Base-by-base conservation (phyloP, 805 yeast genomes). In the Saccharomycopsis selenospora region DNA sequence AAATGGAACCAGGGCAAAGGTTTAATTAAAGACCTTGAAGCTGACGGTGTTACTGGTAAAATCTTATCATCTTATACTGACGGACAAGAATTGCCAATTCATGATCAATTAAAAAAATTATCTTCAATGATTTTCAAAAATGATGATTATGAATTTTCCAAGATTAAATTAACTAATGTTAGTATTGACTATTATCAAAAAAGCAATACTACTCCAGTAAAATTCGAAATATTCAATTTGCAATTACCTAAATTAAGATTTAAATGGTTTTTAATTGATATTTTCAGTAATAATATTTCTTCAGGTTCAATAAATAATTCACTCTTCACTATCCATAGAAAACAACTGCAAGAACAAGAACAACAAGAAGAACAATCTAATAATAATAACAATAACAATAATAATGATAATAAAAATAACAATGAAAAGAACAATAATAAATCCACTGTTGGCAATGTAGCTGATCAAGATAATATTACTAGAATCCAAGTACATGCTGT, bases 1-100 rank as follows among this genome's bases (percentile, higher is more conserved):
- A 86, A 88, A 59, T 91, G 97, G 96, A 70, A 91, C 50, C 75
- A 83, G 52, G 95, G 96, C 0, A 74, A 77, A 40, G 99, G 99
- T 1, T 76, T 91, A 17, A 70, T 93, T 24, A 81, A 88, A 49
- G 85, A 80, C 47, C 75, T 88, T 52, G 87, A 85, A 49, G 73
- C 90, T 24, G 78, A 75, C 54, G 98, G 98, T 0, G 70, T 91
- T 57, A 73, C 91, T 28, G 98, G 99, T 4, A 80, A 80, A 1
- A 80, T 86, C 20, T 95, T 86, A 58, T 70, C 93, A 49, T 71
- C 22, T 38, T 17, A 38, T 8, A 23, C 11, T 38, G 25, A 38
- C 14, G 17, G 17, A 17, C 26, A 20, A 6, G 13, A 7, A 27
- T 14, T 33, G 38, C 38, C 38, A 5, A 33, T 33, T 33, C 40